Evolutionary conservation across 2,329 filamentous ascomycete species (phyloP).

Genomic region (Sporothrix curviconia): DNA sequence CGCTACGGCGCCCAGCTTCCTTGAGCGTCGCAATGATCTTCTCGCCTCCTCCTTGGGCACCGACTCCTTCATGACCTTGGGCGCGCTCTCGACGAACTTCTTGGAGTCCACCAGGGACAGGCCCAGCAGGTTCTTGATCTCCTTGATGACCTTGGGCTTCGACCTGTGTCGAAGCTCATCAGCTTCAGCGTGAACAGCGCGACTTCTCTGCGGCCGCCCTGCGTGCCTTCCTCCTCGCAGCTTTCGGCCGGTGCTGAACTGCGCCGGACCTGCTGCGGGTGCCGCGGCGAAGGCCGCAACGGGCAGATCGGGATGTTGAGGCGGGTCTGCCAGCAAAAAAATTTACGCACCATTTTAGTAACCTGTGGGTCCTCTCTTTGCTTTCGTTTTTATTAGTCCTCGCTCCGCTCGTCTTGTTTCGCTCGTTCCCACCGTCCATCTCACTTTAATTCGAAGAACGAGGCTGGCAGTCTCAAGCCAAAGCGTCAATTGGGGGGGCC

Average conservation of each 20-base stretch:
- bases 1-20: slow-evolving; percentile 80
- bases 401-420: not conserved
- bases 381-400: not conserved
- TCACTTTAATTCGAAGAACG: slow-evolving; percentile 94
- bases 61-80: slow-evolving; percentile 98
- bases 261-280: slow-evolving; percentile 47
- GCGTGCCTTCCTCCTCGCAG: slow-evolving; percentile 81
- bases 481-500: slow-evolving; percentile 92
- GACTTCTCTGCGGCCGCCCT: slow-evolving; percentile 91
- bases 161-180: slow-evolving; percentile 75
- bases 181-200: slow-evolving; percentile 96
- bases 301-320: slow-evolving; percentile 96
- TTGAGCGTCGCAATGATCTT: slow-evolving; percentile 95
- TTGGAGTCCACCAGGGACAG: slow-evolving; percentile 97
- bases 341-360: not conserved
- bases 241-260: slow-evolving; percentile 56
- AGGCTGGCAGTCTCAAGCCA: slow-evolving; percentile 97
- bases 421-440: slow-evolving; percentile 15
- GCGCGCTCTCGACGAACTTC: slow-evolving; percentile 98
- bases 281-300: slow-evolving; percentile 79
- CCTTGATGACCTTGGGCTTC: slow-evolving; percentile 99
- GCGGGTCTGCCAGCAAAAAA: slow-evolving; percentile 53
- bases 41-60: slow-evolving; percentile 97
- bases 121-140: slow-evolving; percentile 93
- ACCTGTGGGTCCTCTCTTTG: no score